Evolutionary conservation across 495 filamentous ascomycete genomes (phyloP).

Genomic region (Penicillium roqueforti): DNA sequence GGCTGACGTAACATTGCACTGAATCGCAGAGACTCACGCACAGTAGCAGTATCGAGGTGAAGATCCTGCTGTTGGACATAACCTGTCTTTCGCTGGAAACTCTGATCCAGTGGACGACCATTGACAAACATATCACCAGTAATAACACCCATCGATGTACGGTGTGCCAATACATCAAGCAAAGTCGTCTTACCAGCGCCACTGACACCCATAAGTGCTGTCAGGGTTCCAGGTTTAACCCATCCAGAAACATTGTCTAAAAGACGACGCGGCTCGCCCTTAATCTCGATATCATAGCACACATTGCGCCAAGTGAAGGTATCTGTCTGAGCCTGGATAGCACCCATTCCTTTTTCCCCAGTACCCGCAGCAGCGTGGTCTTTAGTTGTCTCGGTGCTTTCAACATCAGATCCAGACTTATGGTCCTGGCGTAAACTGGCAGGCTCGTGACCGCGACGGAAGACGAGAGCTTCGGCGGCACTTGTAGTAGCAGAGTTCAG

Average conservation of each 20-base stretch:
- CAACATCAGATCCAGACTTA: conserved; percentile 42
- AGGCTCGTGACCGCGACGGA: conserved; percentile 31
- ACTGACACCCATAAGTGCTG: conserved; percentile 59
- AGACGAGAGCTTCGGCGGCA: conserved; percentile 34
- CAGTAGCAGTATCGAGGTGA: conserved; percentile 78
- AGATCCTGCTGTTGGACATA: conserved; percentile 95
- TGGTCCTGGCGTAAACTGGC: conserved; percentile 31
- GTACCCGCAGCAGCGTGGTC: conserved; percentile 18
- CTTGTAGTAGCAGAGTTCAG: conserved; percentile 29
- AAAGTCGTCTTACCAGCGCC: conserved; percentile 66
- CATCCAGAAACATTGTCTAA: conserved; percentile 64
- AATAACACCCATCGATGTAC: conserved; percentile 48
- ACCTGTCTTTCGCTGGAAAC: conserved; percentile 87
- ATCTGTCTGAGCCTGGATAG: conserved; percentile 42
- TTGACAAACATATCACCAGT: conserved; percentile 52
- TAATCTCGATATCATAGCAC: conserved; percentile 63
- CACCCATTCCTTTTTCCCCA: conserved; percentile 35
- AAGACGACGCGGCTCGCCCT: conserved; percentile 52
- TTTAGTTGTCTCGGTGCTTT: conserved; percentile 24
- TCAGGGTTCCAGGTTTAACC: conserved; percentile 66
- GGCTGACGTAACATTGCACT: conserved; percentile 83
- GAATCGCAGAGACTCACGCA: conserved; percentile 77
- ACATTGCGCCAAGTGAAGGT: conserved; percentile 75
- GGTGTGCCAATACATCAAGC: conserved; percentile 55
- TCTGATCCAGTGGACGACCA: conserved; percentile 53